Evolutionary conservation across 257 asterid genomes (phyloP).

Genomic region (Ilex aquifolium): DNA sequence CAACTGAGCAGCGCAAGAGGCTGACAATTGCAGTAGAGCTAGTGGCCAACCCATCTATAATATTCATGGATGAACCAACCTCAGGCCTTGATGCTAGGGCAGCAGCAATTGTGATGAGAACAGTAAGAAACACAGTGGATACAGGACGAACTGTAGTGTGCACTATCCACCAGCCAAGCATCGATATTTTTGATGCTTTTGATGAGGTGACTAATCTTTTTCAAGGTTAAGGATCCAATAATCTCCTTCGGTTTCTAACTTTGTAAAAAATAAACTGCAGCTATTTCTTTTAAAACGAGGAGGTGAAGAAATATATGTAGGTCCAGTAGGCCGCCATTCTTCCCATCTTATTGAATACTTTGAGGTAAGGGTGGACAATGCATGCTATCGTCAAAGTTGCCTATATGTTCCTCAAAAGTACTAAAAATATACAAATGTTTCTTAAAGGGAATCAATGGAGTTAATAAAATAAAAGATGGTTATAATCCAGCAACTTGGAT

Average conservation of each 20-base stretch:
- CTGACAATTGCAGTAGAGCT: conserved; percentile 87
- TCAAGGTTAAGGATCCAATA: too few relatives aligned
- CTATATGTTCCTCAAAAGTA: too few relatives aligned
- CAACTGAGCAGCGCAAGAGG: conserved; percentile 87
- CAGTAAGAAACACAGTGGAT: conserved; percentile 86
- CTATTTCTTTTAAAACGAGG: neutral
- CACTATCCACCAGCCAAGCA: conserved; percentile 94
- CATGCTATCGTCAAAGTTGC: too few relatives aligned
- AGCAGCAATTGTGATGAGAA: conserved; percentile 95
- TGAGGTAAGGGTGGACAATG: neutral
- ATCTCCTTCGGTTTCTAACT: too few relatives aligned
- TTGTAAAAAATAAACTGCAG: neutral
- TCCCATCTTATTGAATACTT: neutral
- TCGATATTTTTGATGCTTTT: conserved; percentile 86
- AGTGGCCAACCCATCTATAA: conserved; percentile 91
- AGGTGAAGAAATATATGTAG: neutral
- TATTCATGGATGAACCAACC: conserved; percentile 96
- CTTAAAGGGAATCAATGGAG: neutral
- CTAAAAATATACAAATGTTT: neutral
- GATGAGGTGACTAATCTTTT: conserved; percentile 53
- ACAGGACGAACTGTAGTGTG: conserved; percentile 89
- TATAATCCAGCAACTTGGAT: neutral
- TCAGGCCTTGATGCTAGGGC: conserved; percentile 95
- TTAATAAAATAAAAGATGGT: too few relatives aligned
- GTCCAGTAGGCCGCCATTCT: neutral